Evolutionary conservation across 2,329 filamentous ascomycete genomes (phyloP), one percentile per base, ranked within the genome.

Genomic region (Fusarium coffeatum): DNA sequence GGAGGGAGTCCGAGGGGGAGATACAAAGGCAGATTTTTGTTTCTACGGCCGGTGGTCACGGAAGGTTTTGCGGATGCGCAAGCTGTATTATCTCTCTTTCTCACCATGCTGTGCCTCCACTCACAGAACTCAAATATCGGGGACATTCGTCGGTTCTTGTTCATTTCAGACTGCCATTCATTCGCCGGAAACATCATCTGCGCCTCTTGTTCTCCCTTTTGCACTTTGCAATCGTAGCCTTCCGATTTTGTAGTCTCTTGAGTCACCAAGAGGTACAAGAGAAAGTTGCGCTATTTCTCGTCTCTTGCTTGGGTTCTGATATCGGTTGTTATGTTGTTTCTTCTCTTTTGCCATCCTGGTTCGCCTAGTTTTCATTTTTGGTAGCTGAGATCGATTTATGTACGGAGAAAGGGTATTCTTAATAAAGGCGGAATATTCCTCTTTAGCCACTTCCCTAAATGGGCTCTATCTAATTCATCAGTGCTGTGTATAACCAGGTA

Each of bases 351-450:
- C 58, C 68, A 68, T 68, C 63, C 67, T 71, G 63, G 59, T 49
- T 69, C 59, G 64, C 54, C 68, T 49, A 12, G 55, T 54, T 63
- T 57, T 66, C 59, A 22, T 47, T 54, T 55, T 57, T 46, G 61
- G 63, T 66, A 61, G 53, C 56, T 59, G 56, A 68, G 49, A 65
- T 65, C 54, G 47, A 61, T 65, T 60, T 60, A 61, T 60, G 57
- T 75, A 65, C 62, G 57, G 59, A 73, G 69, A 63, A 66, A 73
- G 50, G 64, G 70, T 71, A 73, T 74, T 74, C 69, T 75, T 75
- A 75, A 75, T 75, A 75, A 70, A 75, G 71, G 69, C 49, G 72
- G 73, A 68, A 75, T 75, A 75, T 66, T 69, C 69, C 68, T 66
- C 68, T 64, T 73, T 56, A 32, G 42, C 48, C 40, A 51, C 10